phyloP scores from a whole-genome alignment of 164 flowering plant genomes.

The Tetrastigma voinierianum region DNA sequence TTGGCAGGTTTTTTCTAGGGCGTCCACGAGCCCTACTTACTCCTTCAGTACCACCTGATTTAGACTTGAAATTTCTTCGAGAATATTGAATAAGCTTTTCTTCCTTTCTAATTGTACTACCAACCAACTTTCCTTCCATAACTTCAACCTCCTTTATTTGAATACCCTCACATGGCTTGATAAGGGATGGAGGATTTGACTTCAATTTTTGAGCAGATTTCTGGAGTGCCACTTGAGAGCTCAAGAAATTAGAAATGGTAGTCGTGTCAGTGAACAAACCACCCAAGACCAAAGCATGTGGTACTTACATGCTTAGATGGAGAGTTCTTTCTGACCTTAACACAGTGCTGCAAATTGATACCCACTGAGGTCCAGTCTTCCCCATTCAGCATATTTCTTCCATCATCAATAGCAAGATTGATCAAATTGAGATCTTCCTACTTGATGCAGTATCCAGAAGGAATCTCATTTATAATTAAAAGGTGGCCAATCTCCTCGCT shows the following conservation, averaged over 20 bases:
- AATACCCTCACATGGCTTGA: conserved; percentile 21
- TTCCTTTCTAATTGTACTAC: conserved; percentile 19
- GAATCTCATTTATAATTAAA: conserved; percentile 50
- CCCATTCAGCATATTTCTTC: conserved; percentile 38
- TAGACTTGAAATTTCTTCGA: conserved; percentile 34
- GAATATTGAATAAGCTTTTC: conserved; percentile 48
- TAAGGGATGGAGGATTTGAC: conserved; percentile 15
- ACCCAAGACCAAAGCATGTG: conserved; percentile 51
- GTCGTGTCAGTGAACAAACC: conserved; percentile 44
- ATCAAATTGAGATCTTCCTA: conserved; percentile 71
- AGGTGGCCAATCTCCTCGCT: conserved; percentile 59
- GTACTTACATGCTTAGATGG: conserved; percentile 51
- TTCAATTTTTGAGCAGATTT: conserved; percentile 60
- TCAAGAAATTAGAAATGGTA: conserved; percentile 26
- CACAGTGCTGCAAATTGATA: conserved; percentile 62
- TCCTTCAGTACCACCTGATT: conserved; percentile 15
- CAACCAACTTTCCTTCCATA: conserved; percentile 16
- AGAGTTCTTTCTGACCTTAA: conserved; percentile 54
- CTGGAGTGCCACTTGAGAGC: conserved; percentile 60
- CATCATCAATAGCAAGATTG: conserved; percentile 71
- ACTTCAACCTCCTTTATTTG: conserved; percentile 24
- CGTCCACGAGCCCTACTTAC: conserved; percentile 9
- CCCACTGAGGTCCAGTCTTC: conserved; percentile 94
- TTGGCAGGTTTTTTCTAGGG: conserved; percentile 8
- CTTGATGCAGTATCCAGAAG: conserved; percentile 62